Base-by-base conservation (phyloP, 83 land plant genomes). In the Picea abies region DNA sequence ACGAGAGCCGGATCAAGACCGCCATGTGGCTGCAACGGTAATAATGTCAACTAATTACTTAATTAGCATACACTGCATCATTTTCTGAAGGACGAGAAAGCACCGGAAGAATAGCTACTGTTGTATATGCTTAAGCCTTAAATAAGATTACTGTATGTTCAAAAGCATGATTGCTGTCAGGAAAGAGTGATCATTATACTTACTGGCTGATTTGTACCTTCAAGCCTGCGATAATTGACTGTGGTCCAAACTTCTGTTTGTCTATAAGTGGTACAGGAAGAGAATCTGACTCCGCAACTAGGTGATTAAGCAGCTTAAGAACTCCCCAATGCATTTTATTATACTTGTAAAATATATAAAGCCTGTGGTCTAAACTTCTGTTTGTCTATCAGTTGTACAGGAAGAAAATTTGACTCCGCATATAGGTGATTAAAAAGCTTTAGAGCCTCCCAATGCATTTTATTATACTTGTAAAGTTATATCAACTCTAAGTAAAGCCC, bases 171-270 rank as follows among this genome's bases (percentile, higher is more conserved):
- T 52, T 52, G 58, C 58, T 52, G 58, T 52, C 58, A 52, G 58
- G 58, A 52, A 52, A 52, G 58, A 52, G 58, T 52, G 58, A 52
- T 52, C 58, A 52, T 52, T 11, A 11, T 52, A 11, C 14, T 52
- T 52, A 52, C 58, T 52, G 15, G 58, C 3, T 52, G 58, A 11
- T 12, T 52, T 52, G 58, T 86, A 95, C 99, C 96, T 93, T 90
- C 25, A 97, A 91, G 85, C 96, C 95, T 44, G 96, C 94, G 80
- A 97, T 92, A 76, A 97, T 90, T 85, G 90, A 84, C 76, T 94
- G 83, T 62, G 94, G 88, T 26, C 87, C 92, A 81, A 92, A 89
- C 82, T 90, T 93, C 65, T 91, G 87, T 60, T 80, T 60, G 32
- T 84, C 85, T 63, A 87, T 85, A 71, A 88, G 49, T 37, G 83